A percentile compares a stretch with the other conserved stretches of the same genome.
These are phyloP conservation scores for Trichoderma sp. DNA, from an alignment of 2,329 filamentous ascomycete species.

Conservation along the genomic window DNA sequence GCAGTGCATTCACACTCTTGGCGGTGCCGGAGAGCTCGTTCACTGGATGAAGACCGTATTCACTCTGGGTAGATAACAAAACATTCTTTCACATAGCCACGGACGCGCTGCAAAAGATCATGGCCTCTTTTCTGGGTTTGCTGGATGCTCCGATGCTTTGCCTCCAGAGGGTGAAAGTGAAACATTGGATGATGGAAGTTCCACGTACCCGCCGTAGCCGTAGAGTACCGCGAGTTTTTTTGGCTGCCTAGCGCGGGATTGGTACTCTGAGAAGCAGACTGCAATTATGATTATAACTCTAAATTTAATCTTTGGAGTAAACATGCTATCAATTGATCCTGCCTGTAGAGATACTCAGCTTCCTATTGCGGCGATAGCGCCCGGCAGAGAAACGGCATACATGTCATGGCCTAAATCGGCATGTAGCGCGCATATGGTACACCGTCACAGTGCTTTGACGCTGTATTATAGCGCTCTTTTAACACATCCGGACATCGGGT, in stretches of 20 bases:
- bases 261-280: neutral
- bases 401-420: neutral
- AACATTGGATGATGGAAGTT: neutral
- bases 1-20: constrained; percentile 4
- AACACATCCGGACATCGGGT: neutral
- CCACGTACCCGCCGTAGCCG: neutral
- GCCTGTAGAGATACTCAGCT: neutral
- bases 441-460: neutral
- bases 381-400: neutral
- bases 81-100: neutral
- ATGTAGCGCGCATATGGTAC: neutral
- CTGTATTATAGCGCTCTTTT: neutral
- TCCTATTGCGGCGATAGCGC: neutral
- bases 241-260: neutral
- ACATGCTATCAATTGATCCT: neutral
- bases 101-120: neutral
- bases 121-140: neutral
- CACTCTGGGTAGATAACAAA: neutral
- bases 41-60: neutral
- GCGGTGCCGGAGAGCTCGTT: neutral
- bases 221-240: neutral
- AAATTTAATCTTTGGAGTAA: neutral
- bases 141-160: neutral
- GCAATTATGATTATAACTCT: neutral
- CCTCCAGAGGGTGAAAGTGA: neutral